Base-by-base conservation (phyloP, 371 early-diverging fungal genomes). In the Actinomortierella wolfii region DNA sequence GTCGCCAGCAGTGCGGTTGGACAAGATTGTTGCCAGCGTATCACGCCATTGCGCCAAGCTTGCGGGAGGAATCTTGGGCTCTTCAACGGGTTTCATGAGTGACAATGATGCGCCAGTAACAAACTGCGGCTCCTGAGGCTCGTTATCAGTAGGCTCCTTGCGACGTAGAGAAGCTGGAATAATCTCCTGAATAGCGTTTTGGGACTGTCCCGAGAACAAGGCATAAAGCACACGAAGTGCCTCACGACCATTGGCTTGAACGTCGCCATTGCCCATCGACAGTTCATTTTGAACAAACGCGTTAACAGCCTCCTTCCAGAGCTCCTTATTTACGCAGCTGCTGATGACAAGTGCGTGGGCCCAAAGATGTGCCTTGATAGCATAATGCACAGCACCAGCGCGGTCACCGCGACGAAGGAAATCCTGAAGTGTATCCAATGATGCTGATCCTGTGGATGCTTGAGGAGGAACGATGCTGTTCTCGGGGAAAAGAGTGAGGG, bases 291-390 rank as follows among this genome's bases (percentile, higher is more conserved):
- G 80, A 1, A 89, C 81, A 76, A 94, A 95, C 15, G 83, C 75
- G 17, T 78, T 78, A 39, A 94, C 88, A 3, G 91, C 92, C n/a
- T 86, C 86, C 62, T 87, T 85, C 90, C 95, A 97, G 0, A 87
- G 74, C 20, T 92, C 92, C 65, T 89, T 88, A 63, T 89, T 87
- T 3, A 92, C 89, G 57, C 92, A 89, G 57, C 94, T 95, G 44
- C 94, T 87, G 65, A 97, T 89, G 8, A 95, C 86, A 23, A 96
- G 80, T 6, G 96, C 97, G 74, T 97, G 95, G 0, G 92, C 82
- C 96, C 96, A 97, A 50, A 94, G 63, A 50, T 84, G 85, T 40
- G 86, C 80, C 46, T 80, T 80, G 54, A 91, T 81, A 0, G 94
- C 91, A 52, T 84, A 79, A 7, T 85, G 80, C 15, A 93, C 91